Evolutionary conservation across 371 early-diverging fungal genomes (phyloP).

Genomic region (Mucor velutinosus): DNA sequence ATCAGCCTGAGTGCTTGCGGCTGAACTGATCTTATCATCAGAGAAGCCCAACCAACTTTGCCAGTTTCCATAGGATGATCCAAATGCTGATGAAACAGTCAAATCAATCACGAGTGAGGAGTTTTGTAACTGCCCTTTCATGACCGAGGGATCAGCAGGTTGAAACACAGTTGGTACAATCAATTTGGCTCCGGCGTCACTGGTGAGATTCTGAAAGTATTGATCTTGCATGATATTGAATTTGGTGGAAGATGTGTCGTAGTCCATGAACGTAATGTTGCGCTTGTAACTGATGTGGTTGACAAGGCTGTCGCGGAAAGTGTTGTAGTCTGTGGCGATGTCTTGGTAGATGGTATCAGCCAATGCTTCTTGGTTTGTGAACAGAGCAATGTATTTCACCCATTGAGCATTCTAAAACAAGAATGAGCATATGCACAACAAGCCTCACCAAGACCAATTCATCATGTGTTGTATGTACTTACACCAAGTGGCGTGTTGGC

Average conservation of each 20-base stretch:
- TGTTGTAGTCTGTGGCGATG: constrained; percentile 25
- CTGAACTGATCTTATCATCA: constrained; percentile 10
- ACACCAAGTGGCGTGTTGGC: constrained; percentile 24
- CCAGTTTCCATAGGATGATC: constrained; percentile 18
- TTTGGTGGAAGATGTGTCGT: constrained; percentile 23
- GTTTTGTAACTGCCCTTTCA: constrained; percentile 33
- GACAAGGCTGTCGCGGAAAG: constrained; percentile 17
- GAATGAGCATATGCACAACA: background rate
- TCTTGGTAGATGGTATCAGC: constrained; percentile 26
- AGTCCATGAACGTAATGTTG: constrained; percentile 34
- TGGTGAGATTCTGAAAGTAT: constrained; percentile 31
- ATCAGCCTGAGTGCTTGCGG: constrained; percentile 6
- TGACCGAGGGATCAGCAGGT: constrained; percentile 25
- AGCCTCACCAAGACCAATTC: no score
- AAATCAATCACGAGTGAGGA: constrained; percentile 34
- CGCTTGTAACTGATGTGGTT: constrained; percentile 23
- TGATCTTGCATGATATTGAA: constrained; percentile 26
- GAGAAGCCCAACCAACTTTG: constrained; percentile 25
- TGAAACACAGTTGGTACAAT: constrained; percentile 10
- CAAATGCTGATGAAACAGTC: constrained; percentile 17
- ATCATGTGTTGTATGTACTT: constrained; percentile 16
- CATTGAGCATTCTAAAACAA: constrained; percentile 32
- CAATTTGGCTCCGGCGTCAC: constrained; percentile 31
- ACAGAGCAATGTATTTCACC: constrained; percentile 33
- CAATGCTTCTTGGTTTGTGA: constrained; percentile 31